Evolutionary conservation across 2,329 filamentous ascomycete species (phyloP), one percentile per base, ranked within the genome.

Genomic region (Fusarium verticillioides): DNA sequence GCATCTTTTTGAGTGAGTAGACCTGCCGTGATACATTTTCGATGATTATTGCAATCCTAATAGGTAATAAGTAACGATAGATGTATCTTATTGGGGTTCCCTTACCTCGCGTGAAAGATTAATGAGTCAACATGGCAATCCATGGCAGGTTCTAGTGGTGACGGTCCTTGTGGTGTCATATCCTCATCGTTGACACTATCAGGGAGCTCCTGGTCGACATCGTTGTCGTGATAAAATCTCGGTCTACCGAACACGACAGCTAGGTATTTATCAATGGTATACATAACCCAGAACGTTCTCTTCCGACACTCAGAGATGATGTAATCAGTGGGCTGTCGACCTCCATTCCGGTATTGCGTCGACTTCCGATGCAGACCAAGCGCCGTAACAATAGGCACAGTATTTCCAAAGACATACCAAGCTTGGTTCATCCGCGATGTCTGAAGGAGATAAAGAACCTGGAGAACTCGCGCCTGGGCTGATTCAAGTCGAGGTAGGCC

Each of bases 171-270:
- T 13, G 83, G 74, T 2, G 86, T 83, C 80, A 91, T 85, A 36
- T 90, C 85, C 42, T 89, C 86, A 65, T 91, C 89, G 61, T 89
- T 88, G 47, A 90, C 83, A 3, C 82, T 74, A 21, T 84, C 84
- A 0, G 90, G 90, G n/a, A 89, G 83, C 5, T 87, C 85, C 64
- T 91, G 89, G 59, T 92, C 89, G 53, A 91, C 89, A 57, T 92
- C 89, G 39, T 91, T 88, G 49, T 92, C 89, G 54, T 90, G 89
- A 32, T 91, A 88, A 19, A 90, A 84, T 12, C 88, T 80, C 2
- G 90, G 90, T 10, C 90, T 83, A 0, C 90, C 90, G 36, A 91
- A 86, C 23, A 91, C 87, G n/a, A 90, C 88, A 30, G 88, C 88
- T 2, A 92, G 81, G 63, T 91, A 91, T 43, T 89, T 89, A 73